Evolutionary conservation across 129 eudicot species (phyloP).

Genomic region (Arctium lappa): DNA sequence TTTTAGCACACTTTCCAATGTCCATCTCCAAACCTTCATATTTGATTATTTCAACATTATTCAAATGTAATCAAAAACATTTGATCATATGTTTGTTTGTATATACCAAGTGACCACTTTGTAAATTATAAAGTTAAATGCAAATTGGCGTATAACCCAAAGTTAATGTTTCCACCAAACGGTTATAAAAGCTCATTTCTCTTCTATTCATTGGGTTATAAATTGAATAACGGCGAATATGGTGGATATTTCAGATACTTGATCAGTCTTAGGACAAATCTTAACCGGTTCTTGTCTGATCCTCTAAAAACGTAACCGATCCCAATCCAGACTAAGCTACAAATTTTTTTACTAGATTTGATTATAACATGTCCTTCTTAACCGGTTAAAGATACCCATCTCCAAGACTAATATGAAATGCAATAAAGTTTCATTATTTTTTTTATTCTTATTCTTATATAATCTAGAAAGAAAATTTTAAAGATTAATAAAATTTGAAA

Average conservation of each 20-base stretch:
- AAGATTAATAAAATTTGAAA: no score
- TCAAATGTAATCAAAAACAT: no score
- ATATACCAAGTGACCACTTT: neutral
- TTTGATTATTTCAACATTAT: no score
- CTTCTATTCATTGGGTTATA: neutral
- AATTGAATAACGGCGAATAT: neutral
- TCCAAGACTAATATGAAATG: neutral
- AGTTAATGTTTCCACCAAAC: neutral
- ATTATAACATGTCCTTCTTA: neutral
- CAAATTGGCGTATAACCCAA: neutral
- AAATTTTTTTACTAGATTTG: no score
- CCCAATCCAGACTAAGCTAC: no score
- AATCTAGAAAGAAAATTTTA: no score
- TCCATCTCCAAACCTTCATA: neutral
- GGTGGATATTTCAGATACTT: neutral
- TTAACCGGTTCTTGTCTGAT: neutral
- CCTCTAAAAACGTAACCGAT: neutral
- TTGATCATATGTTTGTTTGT: neutral
- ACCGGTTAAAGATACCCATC: no score
- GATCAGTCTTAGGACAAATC: neutral
- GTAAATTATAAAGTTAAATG: neutral
- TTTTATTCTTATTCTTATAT: no score
- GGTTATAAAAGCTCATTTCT: neutral
- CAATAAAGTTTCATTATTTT: neutral
- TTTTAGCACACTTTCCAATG: neutral